A percentile compares a stretch with the other conserved stretches of the same genome.
phyloP scores from a whole-genome alignment of 768 basidiomycete genomes.

The Agrocybe pediades region DNA sequence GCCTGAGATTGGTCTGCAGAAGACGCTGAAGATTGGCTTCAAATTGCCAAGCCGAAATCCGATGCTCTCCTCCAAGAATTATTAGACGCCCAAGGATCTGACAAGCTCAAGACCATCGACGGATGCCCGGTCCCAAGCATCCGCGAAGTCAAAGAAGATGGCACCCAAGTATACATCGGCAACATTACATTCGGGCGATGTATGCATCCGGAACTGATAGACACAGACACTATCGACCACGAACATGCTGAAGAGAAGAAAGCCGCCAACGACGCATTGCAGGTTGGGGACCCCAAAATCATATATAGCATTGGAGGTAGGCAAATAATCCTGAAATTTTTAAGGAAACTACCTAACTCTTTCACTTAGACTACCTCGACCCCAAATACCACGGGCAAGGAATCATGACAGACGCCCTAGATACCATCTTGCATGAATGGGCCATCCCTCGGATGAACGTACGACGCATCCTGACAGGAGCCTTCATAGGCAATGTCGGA shows the following conservation, averaged over 20 bases:
- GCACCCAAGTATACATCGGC: slow-evolving; percentile 54
- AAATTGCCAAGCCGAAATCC: slow-evolving; percentile 20
- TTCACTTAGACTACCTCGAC: slow-evolving; percentile 24
- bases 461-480: slow-evolving; percentile 40
- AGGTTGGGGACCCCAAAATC: slow-evolving; percentile 51
- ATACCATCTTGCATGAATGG: slow-evolving; percentile 56
- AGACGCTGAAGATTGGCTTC: slow-evolving; percentile 26
- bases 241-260: slow-evolving; percentile 34
- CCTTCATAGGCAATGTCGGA: slow-evolving; percentile 53
- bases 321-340: too few species aligned
- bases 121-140: slow-evolving; percentile 48
- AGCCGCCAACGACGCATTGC: slow-evolving; percentile 40
- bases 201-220: slow-evolving; percentile 28
- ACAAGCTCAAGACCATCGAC: slow-evolving; percentile 11
- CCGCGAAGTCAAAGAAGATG: slow-evolving; percentile 55
- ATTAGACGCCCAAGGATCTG: slow-evolving; percentile 31
- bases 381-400: slow-evolving; percentile 28
- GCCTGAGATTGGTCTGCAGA: slow-evolving; percentile 18
- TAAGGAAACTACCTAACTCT: too few species aligned
- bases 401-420: slow-evolving; percentile 67
- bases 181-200: slow-evolving; percentile 37
- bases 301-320: slow-evolving; percentile 33
- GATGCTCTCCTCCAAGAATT: slow-evolving; percentile 31
- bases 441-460: slow-evolving; percentile 63
- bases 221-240: slow-evolving; percentile 30